Conservation (phyloP, 2,329 filamentous ascomycete genomes). For the Colletotrichum sublineola region DNA sequence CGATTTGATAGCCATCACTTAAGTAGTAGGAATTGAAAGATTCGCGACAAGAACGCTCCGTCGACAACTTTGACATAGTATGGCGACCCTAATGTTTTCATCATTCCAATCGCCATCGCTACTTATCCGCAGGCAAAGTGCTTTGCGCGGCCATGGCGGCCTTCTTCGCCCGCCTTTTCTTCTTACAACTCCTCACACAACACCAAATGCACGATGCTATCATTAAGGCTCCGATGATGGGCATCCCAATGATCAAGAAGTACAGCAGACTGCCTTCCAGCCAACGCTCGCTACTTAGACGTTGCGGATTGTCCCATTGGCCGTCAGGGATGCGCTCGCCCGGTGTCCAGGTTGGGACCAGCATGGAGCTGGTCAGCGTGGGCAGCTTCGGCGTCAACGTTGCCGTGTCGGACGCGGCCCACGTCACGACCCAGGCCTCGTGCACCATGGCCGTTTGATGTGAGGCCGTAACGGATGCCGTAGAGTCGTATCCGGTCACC, state of each 20-base stretch:
- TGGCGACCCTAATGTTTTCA: not conserved
- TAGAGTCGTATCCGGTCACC: not conserved
- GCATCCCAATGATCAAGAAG: constrained; percentile 31
- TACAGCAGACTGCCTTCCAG: not conserved
- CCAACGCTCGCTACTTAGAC: no score
- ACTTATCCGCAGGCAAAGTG: not conserved
- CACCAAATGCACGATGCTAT: constrained; percentile 32
- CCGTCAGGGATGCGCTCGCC: not conserved
- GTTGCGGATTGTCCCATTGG: no score
- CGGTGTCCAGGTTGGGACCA: constrained; percentile 20
- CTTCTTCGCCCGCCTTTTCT: constrained; percentile 19
- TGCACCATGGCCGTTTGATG: not conserved
- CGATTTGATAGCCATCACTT: not conserved
- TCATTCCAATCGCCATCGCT: not conserved
- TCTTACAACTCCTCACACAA: constrained; percentile 26
- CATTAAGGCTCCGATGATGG: constrained; percentile 16
- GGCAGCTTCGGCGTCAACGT: constrained; percentile 31
- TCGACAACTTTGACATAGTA: not conserved
- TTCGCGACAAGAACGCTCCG: not conserved
- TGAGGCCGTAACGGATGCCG: not conserved
- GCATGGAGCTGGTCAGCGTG: constrained; percentile 27
- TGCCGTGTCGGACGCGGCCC: constrained; percentile 27
- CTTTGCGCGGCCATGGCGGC: constrained; percentile 3
- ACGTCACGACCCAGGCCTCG: constrained; percentile 23
- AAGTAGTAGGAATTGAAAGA: not conserved